Evolutionary conservation across 225 moss, liverwort and hornwort genomes (phyloP).

Genomic region (Marchantia polymorpha): DNA sequence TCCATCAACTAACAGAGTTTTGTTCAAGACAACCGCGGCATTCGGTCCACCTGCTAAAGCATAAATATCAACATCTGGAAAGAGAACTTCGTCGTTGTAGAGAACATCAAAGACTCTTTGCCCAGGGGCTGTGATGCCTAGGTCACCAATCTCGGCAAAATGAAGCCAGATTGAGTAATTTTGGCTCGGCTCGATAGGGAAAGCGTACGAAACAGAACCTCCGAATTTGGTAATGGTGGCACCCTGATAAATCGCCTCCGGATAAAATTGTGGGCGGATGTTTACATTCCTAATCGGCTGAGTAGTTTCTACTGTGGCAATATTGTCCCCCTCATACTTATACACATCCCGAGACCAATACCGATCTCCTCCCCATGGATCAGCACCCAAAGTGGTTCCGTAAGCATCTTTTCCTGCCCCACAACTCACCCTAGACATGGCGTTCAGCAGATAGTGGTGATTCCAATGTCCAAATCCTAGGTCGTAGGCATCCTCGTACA

Average conservation of each 20-base stretch:
- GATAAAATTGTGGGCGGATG: constrained; percentile 78
- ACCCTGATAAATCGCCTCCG: constrained; percentile 73
- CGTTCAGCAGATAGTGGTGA: constrained; percentile 40
- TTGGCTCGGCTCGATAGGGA: constrained; percentile 58
- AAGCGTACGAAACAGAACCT: constrained; percentile 61
- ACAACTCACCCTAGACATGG: constrained; percentile 70
- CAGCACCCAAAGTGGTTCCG: constrained; percentile 65
- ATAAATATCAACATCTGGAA: constrained; percentile 58
- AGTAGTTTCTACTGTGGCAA: constrained; percentile 35
- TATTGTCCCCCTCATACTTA: constrained; percentile 39
- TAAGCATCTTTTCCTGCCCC: constrained; percentile 61
- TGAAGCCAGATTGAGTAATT: constrained; percentile 92
- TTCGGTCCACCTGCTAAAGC: constrained; percentile 47
- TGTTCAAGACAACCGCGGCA: constrained; percentile 63
- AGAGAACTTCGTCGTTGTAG: constrained; percentile 48
- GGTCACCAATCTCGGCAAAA: constrained; percentile 68
- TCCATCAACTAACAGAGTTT: constrained; percentile 50
- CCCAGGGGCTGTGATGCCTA: constrained; percentile 27
- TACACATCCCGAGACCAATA: constrained; percentile 79
- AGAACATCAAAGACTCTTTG: constrained; percentile 69
- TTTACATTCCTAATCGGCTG: constrained; percentile 48
- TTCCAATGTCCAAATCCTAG: constrained; percentile 61
- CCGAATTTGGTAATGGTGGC: constrained; percentile 56
- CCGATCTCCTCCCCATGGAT: constrained; percentile 90
- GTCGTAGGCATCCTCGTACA: constrained; percentile 82